Conservation (phyloP, 1,284 basidiomycete species). For the Apiotrichum mycotoxinovorans region DNA sequence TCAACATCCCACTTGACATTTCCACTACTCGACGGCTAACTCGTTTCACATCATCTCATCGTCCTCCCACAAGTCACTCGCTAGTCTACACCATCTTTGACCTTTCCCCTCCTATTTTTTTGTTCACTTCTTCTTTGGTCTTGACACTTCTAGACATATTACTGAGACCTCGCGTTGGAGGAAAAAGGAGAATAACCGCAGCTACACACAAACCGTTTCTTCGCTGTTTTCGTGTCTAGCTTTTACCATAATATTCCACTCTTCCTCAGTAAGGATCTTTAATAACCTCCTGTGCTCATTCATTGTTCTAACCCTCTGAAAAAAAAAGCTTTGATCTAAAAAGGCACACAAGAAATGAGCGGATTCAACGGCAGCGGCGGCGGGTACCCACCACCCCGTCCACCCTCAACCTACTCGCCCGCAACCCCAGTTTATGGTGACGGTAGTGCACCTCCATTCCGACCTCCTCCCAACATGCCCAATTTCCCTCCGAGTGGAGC, state of each 20-base stretch:
- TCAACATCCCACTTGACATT: no score
- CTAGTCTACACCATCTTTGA: no score
- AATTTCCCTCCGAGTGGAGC: constrained; percentile 20
- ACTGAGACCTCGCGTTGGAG: background rate
- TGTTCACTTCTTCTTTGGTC: no score
- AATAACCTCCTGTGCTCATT: background rate
- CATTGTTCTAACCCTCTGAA: constrained; percentile 4
- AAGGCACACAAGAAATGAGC: constrained; percentile 23
- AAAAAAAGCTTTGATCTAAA: background rate
- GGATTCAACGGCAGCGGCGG: constrained; percentile 9
- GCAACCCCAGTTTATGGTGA: constrained; percentile 16
- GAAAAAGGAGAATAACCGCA: no score
- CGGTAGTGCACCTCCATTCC: constrained; percentile 1
- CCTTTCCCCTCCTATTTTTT: no score
- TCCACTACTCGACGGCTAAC: background rate
- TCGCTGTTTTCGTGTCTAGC: background rate
- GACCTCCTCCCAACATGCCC: constrained; percentile 1
- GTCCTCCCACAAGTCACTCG: background rate
- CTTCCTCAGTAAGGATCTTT: background rate
- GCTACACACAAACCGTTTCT: background rate
- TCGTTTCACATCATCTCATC: background rate
- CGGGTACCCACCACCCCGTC: constrained; percentile 9
- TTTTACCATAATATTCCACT: background rate
- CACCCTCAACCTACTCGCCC: constrained; percentile 2
- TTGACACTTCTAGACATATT: no score